These are phyloP conservation scores for Endocalyx cinctus DNA, from an alignment of 2,329 filamentous ascomycete genomes.

Conservation along the genomic window DNA sequence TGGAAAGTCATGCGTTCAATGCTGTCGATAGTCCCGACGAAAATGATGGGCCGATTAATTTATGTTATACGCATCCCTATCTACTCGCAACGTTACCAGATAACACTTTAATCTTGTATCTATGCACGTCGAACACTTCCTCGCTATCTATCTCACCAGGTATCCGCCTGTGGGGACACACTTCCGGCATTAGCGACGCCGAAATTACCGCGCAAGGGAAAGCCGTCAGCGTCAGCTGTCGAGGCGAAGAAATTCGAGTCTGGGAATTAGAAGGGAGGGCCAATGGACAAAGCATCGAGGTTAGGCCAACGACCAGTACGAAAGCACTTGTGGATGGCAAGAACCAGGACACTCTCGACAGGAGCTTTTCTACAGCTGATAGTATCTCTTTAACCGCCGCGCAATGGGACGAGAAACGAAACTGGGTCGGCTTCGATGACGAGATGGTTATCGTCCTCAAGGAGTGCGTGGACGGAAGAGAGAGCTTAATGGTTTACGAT, in stretches of 20 bases:
- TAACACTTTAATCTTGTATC: constrained; percentile 79
- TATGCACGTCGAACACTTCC: constrained; percentile 69
- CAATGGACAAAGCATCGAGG: constrained; percentile 44
- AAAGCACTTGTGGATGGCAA: constrained; percentile 17
- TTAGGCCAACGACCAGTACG: constrained; percentile 40
- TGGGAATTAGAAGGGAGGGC: constrained; percentile 82
- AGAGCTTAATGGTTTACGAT: constrained; percentile 79
- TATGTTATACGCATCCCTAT: constrained; percentile 77
- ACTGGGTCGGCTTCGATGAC: constrained; percentile 84
- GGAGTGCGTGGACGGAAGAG: constrained; percentile 61
- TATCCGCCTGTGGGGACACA: constrained; percentile 83
- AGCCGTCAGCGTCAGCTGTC: constrained; percentile 79
- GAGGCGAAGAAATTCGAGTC: constrained; percentile 75
- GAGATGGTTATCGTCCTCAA: constrained; percentile 86
- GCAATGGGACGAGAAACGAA: constrained; percentile 43
- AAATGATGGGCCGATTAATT: constrained; percentile 54
- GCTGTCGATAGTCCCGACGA: no score
- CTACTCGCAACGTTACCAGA: constrained; percentile 78
- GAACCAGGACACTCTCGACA: constrained; percentile 4
- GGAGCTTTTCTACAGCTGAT: background rate
- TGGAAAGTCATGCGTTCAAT: no score
- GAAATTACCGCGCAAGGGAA: constrained; percentile 82
- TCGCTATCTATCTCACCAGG: constrained; percentile 66
- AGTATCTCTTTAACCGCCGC: background rate
- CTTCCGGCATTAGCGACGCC: constrained; percentile 79